A percentile compares a stretch with the other conserved stretches of the same genome.
These are phyloP conservation scores for Vigna radiata DNA, from an alignment of 306 rosid species.

Conservation along the genomic window DNA sequence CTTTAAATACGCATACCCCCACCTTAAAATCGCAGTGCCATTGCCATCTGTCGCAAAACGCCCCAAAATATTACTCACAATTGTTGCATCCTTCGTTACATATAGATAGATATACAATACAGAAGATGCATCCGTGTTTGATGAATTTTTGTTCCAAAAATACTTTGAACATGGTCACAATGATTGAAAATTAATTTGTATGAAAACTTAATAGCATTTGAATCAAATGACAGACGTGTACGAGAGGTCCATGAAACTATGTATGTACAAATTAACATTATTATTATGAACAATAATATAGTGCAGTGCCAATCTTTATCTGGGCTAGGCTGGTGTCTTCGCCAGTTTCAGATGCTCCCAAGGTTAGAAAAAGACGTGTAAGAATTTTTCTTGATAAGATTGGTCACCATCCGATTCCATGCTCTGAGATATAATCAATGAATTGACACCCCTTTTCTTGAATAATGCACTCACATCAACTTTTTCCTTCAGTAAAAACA, in stretches of 20 bases:
- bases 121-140: background rate
- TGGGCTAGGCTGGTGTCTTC: constrained; percentile 50
- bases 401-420: constrained; percentile 31
- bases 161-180: background rate
- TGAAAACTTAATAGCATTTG: constrained; percentile 19
- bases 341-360: constrained; percentile 41
- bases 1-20: constrained; percentile 42
- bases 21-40: constrained; percentile 29
- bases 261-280: constrained; percentile 8
- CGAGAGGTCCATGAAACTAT: constrained; percentile 5
- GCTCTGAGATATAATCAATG: constrained; percentile 12
- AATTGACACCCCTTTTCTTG: constrained; percentile 19
- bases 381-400: constrained; percentile 23
- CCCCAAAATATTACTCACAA: constrained; percentile 4
- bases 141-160: background rate
- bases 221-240: background rate
- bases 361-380: constrained; percentile 45
- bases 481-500: constrained; percentile 9
- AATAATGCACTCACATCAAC: background rate
- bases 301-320: constrained; percentile 52
- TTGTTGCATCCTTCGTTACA: constrained; percentile 3
- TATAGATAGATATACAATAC: constrained; percentile 1
- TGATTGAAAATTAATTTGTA: constrained; percentile 33
- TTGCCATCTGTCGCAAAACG: constrained; percentile 12
- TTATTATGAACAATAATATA: constrained; percentile 41